Base-by-base conservation (phyloP, 345 rosid genomes). In the Populus euphratica region DNA sequence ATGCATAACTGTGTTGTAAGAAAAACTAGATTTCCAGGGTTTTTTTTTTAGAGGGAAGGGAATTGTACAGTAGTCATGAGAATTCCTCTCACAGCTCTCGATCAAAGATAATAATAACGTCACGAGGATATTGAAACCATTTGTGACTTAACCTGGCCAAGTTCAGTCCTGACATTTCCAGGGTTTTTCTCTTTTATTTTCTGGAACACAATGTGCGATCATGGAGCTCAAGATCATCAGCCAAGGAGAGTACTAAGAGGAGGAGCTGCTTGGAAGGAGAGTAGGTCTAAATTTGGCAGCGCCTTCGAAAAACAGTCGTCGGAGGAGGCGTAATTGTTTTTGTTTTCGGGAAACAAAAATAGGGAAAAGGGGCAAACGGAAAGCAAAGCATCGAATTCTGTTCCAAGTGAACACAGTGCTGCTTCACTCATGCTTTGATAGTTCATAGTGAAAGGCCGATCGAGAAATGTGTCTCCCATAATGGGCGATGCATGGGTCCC, bases 401-500 rank as follows among this genome's bases (percentile, higher is more conserved):
- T 36, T 29, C 35, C 7, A 78, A 23, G 41, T 6, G 5, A 70
- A 23, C 29, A 65, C 12, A 61, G 68, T 75, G 74, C 50, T 74
- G 70, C 74, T 77, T 80, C 76, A 52, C 64, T n/a, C 20, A 4
- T 4, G 36, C 43, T 39, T 33, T 39, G 43, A 9, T 9, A 8
- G 12, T 10, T 61, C 76, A 44, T 64, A 66, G 69, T 33, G 79
- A 81, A 76, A 77, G 81, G 81, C 76, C 81, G 79, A 79, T 76
- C 80, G 77, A 81, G 77, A 81, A 43, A 77, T 81, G 79, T 83
- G 88, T 85, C 87, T 81, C 89, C 87, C 87, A 76, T 86, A 59
- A 80, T 85, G 87, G 90, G 85, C 81, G 85, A 80, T 83, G 82
- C 83, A 81, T 89, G 92, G 92, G 89, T 66, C 91, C 91, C 86